These are phyloP conservation scores for Capsicum baccatum DNA, from an alignment of 257 asterid genomes.

Conservation along the genomic window DNA sequence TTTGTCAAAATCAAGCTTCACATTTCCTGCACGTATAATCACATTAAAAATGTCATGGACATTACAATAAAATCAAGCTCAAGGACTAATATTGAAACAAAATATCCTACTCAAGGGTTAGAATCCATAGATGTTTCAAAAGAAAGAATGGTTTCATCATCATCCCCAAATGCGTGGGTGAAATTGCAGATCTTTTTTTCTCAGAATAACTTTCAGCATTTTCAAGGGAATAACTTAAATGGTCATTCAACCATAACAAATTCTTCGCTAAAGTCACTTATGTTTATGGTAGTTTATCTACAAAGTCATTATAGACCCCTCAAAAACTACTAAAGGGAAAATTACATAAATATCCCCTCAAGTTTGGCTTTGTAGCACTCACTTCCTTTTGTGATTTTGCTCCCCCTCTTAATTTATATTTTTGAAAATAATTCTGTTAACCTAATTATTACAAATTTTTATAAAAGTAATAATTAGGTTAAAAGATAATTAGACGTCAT, in stretches of 20 bases:
- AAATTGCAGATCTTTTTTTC: neutral
- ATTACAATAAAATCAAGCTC: neutral
- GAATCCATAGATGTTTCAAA: neutral
- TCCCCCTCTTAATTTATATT: neutral
- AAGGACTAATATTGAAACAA: neutral
- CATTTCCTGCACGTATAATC: constrained; percentile 57
- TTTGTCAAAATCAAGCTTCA: constrained; percentile 81
- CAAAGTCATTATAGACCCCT: neutral
- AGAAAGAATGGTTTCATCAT: constrained; percentile 2
- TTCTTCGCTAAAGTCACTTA: neutral
- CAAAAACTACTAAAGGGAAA: neutral
- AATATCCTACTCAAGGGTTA: neutral
- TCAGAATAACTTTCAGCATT: constrained; percentile 6
- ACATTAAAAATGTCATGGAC: neutral
- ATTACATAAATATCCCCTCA: neutral
- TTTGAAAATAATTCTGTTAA: neutral
- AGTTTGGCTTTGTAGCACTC: neutral
- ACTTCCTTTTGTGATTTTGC: neutral
- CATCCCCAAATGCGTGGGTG: constrained; percentile 9
- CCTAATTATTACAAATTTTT: no score
- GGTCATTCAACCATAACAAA: neutral
- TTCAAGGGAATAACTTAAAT: neutral
- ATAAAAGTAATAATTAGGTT: no score
- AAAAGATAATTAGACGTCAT: no score
- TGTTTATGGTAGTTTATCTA: neutral